Base-by-base conservation (phyloP, 139 green algal species). In the Haematococcus sp. region DNA sequence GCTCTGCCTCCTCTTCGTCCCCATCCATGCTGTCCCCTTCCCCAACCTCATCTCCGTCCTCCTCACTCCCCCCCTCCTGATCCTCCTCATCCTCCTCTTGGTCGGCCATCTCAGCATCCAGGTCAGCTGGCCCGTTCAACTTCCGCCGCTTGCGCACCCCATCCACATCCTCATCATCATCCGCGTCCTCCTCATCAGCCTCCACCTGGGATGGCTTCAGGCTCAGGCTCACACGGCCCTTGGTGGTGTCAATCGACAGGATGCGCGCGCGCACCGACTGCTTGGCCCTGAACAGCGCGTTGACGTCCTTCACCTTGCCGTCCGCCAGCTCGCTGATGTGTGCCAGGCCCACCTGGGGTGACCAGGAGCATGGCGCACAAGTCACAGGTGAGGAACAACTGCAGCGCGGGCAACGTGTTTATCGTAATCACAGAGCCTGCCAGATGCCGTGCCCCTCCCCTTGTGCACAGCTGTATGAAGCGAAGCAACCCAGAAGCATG, bases 281-380 rank as follows among this genome's bases (percentile, higher is more conserved):
- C 69, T 75, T 75, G 16, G 69, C 46, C 70, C 51, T 76, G 77
- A 77, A 85, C 4, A 69, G 52, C 2, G 73, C 52, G 22, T 33
- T 27, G 46, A 81, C 61, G 71, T 97, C 84, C 55, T 91, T 90
- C 1, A 94, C 79, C 3, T 68, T 49, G 3, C 59, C 81, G 44
- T 97, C 93, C 1, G 82, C 64, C n/a, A 94, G 74, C 81, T 96
- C 81, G 54, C 67, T 89, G 28, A 95, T 87, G 84, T 98, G 94
- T 1, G 87, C 93, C 30, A 98, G 81, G 2, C 89, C 93, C 60
- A 79, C 73, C 44, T 70, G 66, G n/a, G 28, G 31, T 28, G 11
- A 58, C 27, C 40, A 49, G 40, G 40, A 49, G 40, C 15, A 55
- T 61, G n/a, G 54, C 17, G 54, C 40, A 49, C 40, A 49, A 49